phyloP scores from a whole-genome alignment of 164 flowering plant species.

The Hamamelis virginiana region DNA sequence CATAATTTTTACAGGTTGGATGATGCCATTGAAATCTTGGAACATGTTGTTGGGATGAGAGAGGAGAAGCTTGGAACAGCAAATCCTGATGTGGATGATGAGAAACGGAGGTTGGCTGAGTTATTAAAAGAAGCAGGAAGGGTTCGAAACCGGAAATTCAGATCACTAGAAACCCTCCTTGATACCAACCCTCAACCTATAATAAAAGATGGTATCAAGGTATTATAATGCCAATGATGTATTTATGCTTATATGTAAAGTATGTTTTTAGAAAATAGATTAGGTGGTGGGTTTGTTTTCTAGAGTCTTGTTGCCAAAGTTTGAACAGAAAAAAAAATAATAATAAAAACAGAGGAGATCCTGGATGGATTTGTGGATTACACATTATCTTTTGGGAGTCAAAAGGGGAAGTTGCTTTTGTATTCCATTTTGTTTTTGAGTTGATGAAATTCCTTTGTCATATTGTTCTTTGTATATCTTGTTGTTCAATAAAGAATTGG shows the following conservation, averaged over 20 bases:
- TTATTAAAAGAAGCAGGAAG: slow-evolving; percentile 62
- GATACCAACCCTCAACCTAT: slow-evolving; percentile 23
- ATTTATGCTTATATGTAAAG: neutral
- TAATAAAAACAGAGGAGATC: neutral
- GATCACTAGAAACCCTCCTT: slow-evolving; percentile 49
- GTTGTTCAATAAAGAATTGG: slow-evolving; percentile 14
- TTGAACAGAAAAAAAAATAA: neutral
- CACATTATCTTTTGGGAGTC: too few relatives aligned
- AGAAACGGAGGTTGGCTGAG: slow-evolving; percentile 52
- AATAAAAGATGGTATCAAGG: slow-evolving; percentile 11
- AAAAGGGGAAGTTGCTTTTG: slow-evolving; percentile 3
- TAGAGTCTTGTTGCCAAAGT: slow-evolving; percentile 4
- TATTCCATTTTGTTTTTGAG: slow-evolving; percentile 4
- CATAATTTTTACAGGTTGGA: slow-evolving; percentile 35
- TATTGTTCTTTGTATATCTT: slow-evolving; percentile 13
- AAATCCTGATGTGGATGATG: slow-evolving; percentile 64
- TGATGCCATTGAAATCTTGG: slow-evolving; percentile 65
- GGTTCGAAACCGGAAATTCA: slow-evolving; percentile 41
- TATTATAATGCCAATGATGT: slow-evolving; percentile 7
- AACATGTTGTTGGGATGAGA: slow-evolving; percentile 54
- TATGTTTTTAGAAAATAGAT: neutral
- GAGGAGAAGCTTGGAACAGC: slow-evolving; percentile 79
- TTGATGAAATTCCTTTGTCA: neutral
- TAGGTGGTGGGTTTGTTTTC: slow-evolving; percentile 8
- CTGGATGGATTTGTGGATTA: too few relatives aligned